Conservation (phyloP, 305 asterid genomes). For the Striga hermonthica region DNA sequence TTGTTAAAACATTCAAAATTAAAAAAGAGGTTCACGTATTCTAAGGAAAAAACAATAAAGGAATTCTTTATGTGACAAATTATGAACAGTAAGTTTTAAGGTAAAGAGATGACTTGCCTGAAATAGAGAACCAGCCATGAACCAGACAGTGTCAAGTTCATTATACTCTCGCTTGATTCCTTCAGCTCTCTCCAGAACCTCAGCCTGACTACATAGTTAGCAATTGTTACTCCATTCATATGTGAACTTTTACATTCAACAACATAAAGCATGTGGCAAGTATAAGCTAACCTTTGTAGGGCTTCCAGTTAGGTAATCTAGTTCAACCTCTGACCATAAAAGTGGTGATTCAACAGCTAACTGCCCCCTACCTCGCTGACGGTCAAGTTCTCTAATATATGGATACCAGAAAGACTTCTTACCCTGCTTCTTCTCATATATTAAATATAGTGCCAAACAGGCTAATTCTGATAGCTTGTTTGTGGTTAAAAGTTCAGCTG, state of each 20-base stretch:
- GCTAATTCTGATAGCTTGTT: slow-evolving; percentile 94
- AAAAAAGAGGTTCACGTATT: slow-evolving; percentile 14
- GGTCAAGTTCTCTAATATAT: slow-evolving; percentile 90
- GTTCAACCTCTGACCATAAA: slow-evolving; percentile 83
- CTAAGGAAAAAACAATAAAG: slow-evolving; percentile 16
- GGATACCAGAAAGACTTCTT: slow-evolving; percentile 92
- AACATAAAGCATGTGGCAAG: slow-evolving; percentile 29
- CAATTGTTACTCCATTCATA: slow-evolving; percentile 7
- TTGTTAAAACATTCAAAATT: slow-evolving; percentile 29
- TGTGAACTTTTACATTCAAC: slow-evolving; percentile 7
- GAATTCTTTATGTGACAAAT: not conserved
- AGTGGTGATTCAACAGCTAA: slow-evolving; percentile 96
- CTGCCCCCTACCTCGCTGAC: slow-evolving; percentile 96
- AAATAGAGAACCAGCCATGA: slow-evolving; percentile 98
- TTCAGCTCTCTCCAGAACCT: slow-evolving; percentile 75
- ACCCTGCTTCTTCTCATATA: slow-evolving; percentile 98
- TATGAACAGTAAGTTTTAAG: not conserved
- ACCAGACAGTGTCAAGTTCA: slow-evolving; percentile 99
- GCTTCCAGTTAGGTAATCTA: slow-evolving; percentile 84
- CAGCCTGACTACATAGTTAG: slow-evolving; percentile 48
- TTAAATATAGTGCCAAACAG: slow-evolving; percentile 84
- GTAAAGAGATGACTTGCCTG: slow-evolving; percentile 45
- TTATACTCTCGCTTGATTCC: slow-evolving; percentile 90
- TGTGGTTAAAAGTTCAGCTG: slow-evolving; percentile 97
- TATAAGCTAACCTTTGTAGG: slow-evolving; percentile 68